phyloP scores from a whole-genome alignment of 176 grass and related monocot species.

The Rhynchospora pubera region DNA sequence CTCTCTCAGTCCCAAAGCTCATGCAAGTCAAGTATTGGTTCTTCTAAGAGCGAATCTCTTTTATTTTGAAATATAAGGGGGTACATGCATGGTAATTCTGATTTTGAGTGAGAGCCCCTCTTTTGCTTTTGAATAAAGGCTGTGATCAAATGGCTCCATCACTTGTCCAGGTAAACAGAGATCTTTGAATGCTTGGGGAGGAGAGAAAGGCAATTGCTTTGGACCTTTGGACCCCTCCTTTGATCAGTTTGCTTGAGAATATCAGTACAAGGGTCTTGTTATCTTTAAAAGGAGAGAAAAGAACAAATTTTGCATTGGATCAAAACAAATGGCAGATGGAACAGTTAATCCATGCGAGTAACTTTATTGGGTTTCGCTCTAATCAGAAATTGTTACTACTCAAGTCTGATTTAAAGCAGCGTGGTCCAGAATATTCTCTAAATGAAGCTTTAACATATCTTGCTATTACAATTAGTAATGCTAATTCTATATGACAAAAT shows the following conservation, averaged over 20 bases:
- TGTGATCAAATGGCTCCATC: conserved; percentile 29
- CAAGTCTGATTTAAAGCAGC: background rate
- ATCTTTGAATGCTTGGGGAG: conserved; percentile 86
- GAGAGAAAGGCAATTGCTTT: conserved; percentile 75
- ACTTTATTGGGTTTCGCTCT: conserved; percentile 44
- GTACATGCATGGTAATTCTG: background rate
- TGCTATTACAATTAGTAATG: background rate
- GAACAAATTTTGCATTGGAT: conserved; percentile 64
- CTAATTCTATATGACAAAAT: too few relatives aligned
- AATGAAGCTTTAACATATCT: background rate
- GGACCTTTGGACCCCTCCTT: conserved; percentile 48
- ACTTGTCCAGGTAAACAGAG: conserved; percentile 17
- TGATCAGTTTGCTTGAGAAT: conserved; percentile 27
- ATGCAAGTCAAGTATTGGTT: conserved; percentile 24
- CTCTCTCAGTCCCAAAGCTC: background rate
- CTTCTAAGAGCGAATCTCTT: conserved; percentile 8
- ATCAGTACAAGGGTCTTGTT: conserved; percentile 20
- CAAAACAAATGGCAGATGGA: conserved; percentile 35
- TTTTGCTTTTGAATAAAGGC: conserved; percentile 25
- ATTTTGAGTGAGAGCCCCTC: conserved; percentile 6
- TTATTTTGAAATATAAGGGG: conserved; percentile 24
- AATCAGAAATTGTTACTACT: conserved; percentile 3
- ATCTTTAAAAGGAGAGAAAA: conserved; percentile 20
- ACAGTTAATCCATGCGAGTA: conserved; percentile 22
- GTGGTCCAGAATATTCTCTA: background rate